Percentiles rank a stretch among this genome's conserved stretches.
Conservation (phyloP, 305 asterid genomes). For the Andrographis paniculata region DNA sequence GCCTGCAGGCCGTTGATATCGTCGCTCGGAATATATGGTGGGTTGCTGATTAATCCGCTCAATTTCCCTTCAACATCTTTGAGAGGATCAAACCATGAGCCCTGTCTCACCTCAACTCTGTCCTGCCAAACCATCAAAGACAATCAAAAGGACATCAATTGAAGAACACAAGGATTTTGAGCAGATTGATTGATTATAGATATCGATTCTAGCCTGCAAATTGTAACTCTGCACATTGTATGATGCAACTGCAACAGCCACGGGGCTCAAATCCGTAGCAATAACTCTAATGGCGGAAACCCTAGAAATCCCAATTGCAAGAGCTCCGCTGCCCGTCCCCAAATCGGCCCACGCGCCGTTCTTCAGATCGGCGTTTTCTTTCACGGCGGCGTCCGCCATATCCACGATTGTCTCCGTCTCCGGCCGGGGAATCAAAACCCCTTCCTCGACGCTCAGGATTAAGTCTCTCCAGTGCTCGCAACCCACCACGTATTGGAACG, state of each 20-base stretch:
- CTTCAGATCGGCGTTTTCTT: constrained; percentile 27
- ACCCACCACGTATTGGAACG: constrained; percentile 78
- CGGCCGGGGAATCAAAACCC: constrained; percentile 88
- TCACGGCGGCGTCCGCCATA: constrained; percentile 44
- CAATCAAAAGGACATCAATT: no score
- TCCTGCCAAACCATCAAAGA: constrained; percentile 1
- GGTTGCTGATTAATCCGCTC: constrained; percentile 77
- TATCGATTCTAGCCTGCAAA: constrained; percentile 66
- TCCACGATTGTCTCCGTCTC: constrained; percentile 83
- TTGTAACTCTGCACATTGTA: constrained; percentile 22
- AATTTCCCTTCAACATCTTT: constrained; percentile 43
- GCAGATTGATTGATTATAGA: no score
- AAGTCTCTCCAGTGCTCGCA: constrained; percentile 97
- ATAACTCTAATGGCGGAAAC: constrained; percentile 45
- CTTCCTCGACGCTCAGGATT: constrained; percentile 74
- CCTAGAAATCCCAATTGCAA: constrained; percentile 66
- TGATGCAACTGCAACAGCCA: constrained; percentile 28
- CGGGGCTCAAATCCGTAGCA: constrained; percentile 61
- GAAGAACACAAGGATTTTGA: no score
- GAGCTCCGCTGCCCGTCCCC: constrained; percentile 85
- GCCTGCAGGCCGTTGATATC: constrained; percentile 63
- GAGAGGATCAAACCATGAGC: constrained; percentile 83
- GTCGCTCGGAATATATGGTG: constrained; percentile 78
- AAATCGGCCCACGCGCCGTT: constrained; percentile 48
- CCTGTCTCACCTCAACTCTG: constrained; percentile 45